phyloP scores from a whole-genome alignment of 23 red algal species.

The Gracilaria gracilis region DNA sequence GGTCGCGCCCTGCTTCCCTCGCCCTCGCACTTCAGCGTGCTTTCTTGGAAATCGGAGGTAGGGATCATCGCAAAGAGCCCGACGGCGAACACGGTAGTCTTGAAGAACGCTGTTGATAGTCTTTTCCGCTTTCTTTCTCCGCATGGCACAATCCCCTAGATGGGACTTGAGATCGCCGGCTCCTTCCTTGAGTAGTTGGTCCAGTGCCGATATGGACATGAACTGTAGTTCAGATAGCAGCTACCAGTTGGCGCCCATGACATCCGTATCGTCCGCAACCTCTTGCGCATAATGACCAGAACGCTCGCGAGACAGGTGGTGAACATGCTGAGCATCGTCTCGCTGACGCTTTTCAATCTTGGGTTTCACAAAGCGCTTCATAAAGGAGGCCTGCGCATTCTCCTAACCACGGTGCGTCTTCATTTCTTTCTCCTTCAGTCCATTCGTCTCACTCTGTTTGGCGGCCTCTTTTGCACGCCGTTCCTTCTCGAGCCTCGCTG shows the following conservation, averaged over 20 bases:
- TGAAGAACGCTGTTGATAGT: too few relatives aligned
- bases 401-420: constrained; percentile 41
- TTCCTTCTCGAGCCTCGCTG: constrained; percentile 17
- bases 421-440: constrained; percentile 20
- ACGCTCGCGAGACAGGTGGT: background rate
- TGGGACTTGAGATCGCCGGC: too few relatives aligned
- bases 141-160: too few relatives aligned
- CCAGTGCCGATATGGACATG: too few relatives aligned
- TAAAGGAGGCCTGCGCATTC: too few relatives aligned
- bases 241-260: constrained; percentile 55
- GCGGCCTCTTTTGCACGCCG: constrained; percentile 1
- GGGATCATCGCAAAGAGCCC: constrained; percentile 42
- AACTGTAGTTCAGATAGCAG: too few relatives aligned
- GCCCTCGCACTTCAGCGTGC: constrained; percentile 21
- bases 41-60: constrained; percentile 25
- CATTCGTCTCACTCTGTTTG: constrained; percentile 6
- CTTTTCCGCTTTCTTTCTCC: too few relatives aligned
- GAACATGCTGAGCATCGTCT: background rate
- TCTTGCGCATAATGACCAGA: background rate
- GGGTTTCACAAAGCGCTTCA: too few relatives aligned
- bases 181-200: too few relatives aligned
- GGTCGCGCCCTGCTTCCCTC: too few relatives aligned
- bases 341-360: too few relatives aligned
- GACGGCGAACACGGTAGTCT: too few relatives aligned
- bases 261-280: constrained; percentile 58